A percentile compares a stretch with the other conserved stretches of the same genome.
Conservation (phyloP, 805 yeast species). For the Starmera pachycereana region DNA sequence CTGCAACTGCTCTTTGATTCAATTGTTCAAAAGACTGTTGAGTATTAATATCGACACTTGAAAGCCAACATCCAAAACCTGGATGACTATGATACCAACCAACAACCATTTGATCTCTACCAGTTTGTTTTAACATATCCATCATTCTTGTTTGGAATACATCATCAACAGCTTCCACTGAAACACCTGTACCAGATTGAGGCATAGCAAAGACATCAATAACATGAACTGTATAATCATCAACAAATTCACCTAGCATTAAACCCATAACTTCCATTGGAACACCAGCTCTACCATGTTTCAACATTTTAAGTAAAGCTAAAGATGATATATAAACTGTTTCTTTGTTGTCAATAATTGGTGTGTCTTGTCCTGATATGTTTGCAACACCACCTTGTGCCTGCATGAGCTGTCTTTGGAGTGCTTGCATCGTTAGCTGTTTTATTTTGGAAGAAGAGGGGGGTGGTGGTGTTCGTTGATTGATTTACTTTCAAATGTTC, state of each 20-base stretch:
- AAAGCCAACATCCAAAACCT: constrained; percentile 99
- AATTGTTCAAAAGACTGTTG: constrained; percentile 97
- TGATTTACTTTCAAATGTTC: too few relatives aligned
- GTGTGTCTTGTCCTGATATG: constrained; percentile 45
- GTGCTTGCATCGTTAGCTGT: constrained; percentile 25
- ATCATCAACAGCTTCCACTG: constrained; percentile 98
- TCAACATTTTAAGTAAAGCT: constrained; percentile 91
- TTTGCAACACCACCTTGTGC: constrained; percentile 29
- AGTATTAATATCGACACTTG: constrained; percentile 94
- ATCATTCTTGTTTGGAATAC: constrained; percentile 98
- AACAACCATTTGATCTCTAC: constrained; percentile 98
- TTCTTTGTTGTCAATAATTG: constrained; percentile 89
- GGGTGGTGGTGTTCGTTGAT: too few relatives aligned
- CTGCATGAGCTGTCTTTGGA: constrained; percentile 31
- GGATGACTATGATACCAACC: constrained; percentile 99
- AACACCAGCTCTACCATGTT: constrained; percentile 91
- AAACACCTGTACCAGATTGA: constrained; percentile 95
- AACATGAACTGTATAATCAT: constrained; percentile 93
- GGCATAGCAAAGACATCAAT: constrained; percentile 99
- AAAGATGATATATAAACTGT: constrained; percentile 93
- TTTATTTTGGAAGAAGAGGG: too few relatives aligned
- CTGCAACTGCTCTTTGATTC: constrained; percentile 94
- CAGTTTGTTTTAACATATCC: constrained; percentile 98
- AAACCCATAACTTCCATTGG: constrained; percentile 94
- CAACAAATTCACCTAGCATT: constrained; percentile 97